Base-by-base conservation (phyloP, 2,329 filamentous ascomycete species). In the Colletotrichum lindemuthianum region DNA sequence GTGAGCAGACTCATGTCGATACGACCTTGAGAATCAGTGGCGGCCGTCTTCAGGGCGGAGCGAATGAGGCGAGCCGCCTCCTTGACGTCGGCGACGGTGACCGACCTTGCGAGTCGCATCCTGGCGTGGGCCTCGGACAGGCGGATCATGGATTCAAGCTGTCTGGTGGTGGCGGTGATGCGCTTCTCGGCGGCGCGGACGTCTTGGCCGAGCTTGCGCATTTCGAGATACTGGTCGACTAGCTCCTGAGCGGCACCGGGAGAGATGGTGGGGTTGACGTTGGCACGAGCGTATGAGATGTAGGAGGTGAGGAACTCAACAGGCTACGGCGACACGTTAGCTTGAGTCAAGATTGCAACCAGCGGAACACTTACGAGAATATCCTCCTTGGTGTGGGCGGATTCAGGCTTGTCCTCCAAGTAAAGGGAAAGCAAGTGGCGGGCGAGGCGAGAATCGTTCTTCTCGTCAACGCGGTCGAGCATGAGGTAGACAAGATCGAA, bases 401-500 rank as follows among this genome's bases (percentile, higher is more conserved):
- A 94, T 34, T 97, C 92, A 2, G 96, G 96, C 45, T 88, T 91
- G 74, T 99, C 96, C 77, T 99, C 96, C 32, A 99, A 85, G 74
- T 99, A 99, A 90, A 99, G 96, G 60, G 93, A 93, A 37, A 99
- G 88, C 72, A 99, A 81, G 82, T 99, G 96, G 74, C 94, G 91
- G 11, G 96, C 96, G 60, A 99, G 83, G 48, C 93, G 89, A 67
- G 94, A 90, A 77, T 99, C 96, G 59, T 86, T 90, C 73, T 91
- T 90, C 79, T 98, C 96, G 73, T 98, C 95, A 54, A 96, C 90
- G 8, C 92, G 92, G 75, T 99, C 96, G 51, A 99, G 88, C 47
- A 99, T 96, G 1, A 99, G 88, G 74, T 99, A 99, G 54, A 99
- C 95, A 7, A 99, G 83, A 76, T 99, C 96, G 75, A 99, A 99